A percentile compares a stretch with the other conserved stretches of the same genome.
These are phyloP conservation scores for Gautieria morchelliformis DNA, from an alignment of 768 basidiomycete genomes.

Conservation along the genomic window DNA sequence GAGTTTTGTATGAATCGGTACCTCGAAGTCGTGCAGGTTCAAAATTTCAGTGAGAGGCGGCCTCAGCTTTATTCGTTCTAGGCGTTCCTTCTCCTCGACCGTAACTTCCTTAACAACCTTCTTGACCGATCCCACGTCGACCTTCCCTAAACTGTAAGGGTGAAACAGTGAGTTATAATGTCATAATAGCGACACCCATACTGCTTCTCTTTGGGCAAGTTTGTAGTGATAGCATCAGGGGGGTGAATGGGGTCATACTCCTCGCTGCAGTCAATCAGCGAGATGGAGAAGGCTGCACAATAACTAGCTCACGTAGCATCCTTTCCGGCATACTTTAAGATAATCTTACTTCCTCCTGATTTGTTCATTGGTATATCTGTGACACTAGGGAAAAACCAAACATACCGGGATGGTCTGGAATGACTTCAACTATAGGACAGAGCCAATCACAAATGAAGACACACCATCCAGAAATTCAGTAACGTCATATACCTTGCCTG, in stretches of 20 bases:
- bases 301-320: conserved; percentile 64
- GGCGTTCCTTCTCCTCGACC: conserved; percentile 61
- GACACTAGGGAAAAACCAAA: not conserved
- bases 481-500: conserved; percentile 70
- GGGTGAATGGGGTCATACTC: conserved; percentile 91
- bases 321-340: conserved; percentile 81
- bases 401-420: conserved; percentile 53
- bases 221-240: conserved; percentile 64
- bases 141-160: conserved; percentile 43
- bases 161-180: not conserved
- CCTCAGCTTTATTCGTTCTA: conserved; percentile 47
- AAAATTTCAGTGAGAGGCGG: conserved; percentile 74
- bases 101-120: conserved; percentile 55
- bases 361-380: not conserved
- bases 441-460: conserved; percentile 8
- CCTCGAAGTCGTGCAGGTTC: conserved; percentile 93
- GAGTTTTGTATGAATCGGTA: conserved; percentile 25
- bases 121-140: conserved; percentile 60
- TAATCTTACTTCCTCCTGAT: conserved; percentile 71
- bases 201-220: conserved; percentile 83
- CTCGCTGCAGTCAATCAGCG: conserved; percentile 28
- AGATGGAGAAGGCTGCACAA: not conserved
- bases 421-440: not conserved
- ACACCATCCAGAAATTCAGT: conserved; percentile 67
- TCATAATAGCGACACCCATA: conserved; percentile 22